A percentile compares a stretch with the other conserved stretches of the same genome.
These are phyloP conservation scores for Pisolithus orientalis DNA, from an alignment of 768 basidiomycete genomes.

Conservation along the genomic window DNA sequence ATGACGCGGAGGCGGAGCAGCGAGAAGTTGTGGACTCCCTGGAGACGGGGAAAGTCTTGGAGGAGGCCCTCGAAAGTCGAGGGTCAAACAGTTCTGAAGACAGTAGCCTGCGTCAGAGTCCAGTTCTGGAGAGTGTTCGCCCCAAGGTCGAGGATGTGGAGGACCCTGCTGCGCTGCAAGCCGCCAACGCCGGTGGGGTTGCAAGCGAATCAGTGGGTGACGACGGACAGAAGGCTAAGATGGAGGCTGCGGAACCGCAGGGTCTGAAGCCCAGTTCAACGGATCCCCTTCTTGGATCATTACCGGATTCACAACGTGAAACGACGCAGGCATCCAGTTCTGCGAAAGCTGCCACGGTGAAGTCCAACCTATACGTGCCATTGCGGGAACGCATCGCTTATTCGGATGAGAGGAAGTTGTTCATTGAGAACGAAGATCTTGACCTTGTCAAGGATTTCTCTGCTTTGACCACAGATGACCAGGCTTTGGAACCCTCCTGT, in stretches of 20 bases:
- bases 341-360: conserved; percentile 33
- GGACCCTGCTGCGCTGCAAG: conserved; percentile 39
- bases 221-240: conserved; percentile 20
- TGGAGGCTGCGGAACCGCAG: conserved; percentile 16
- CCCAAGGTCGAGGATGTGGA: conserved; percentile 56
- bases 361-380: conserved; percentile 44
- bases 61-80: conserved; percentile 48
- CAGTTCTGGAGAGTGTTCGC: conserved; percentile 26
- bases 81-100: conserved; percentile 29
- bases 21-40: conserved; percentile 53
- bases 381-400: conserved; percentile 54
- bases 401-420: conserved; percentile 37
- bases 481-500: conserved; percentile 16
- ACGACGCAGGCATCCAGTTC: conserved; percentile 8
- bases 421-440: conserved; percentile 48
- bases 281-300: conserved; percentile 46
- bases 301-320: conserved; percentile 35
- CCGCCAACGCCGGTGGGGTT: conserved; percentile 11
- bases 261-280: conserved; percentile 52
- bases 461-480: conserved; percentile 28
- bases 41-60: conserved; percentile 46
- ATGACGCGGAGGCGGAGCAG: conserved; percentile 51
- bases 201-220: conserved; percentile 30
- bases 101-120: conserved; percentile 28
- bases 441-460: conserved; percentile 46